A percentile compares a stretch with the other conserved stretches of the same genome.
Evolutionary conservation across 371 early-diverging fungal genomes (phyloP).

Genomic region (Mucor velutinosus): DNA sequence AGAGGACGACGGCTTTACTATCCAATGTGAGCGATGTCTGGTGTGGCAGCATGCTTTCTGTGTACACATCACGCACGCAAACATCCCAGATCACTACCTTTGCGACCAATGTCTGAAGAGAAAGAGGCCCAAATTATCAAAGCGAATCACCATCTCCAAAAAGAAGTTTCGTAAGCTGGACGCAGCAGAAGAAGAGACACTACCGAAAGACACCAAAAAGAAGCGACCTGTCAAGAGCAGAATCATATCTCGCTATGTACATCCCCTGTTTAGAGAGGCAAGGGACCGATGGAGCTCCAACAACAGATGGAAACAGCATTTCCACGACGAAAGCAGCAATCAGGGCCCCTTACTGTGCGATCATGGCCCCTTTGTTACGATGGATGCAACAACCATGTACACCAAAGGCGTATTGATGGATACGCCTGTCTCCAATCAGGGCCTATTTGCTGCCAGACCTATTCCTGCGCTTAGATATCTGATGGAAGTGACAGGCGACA

Average conservation of each 20-base stretch:
- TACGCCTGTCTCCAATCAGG: constrained; percentile 33
- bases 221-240: constrained; percentile 16
- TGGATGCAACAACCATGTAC: constrained; percentile 16
- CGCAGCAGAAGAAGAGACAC: constrained; percentile 4
- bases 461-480: constrained; percentile 61
- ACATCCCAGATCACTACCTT: constrained; percentile 71
- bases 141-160: constrained; percentile 33
- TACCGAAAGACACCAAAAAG: neutral
- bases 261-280: constrained; percentile 25
- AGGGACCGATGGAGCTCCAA: constrained; percentile 26
- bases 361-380: constrained; percentile 21
- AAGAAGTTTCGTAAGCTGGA: constrained; percentile 18
- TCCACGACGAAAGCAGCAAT: neutral
- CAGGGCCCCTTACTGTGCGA: constrained; percentile 8
- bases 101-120: constrained; percentile 76
- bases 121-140: constrained; percentile 47
- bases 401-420: constrained; percentile 19
- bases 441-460: constrained; percentile 66
- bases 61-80: constrained; percentile 45
- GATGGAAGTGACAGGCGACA: constrained; percentile 77
- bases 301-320: constrained; percentile 10
- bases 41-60: constrained; percentile 97
- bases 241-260: constrained; percentile 22
- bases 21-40: constrained; percentile 93
- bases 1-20: constrained; percentile 98